Base-by-base conservation (phyloP, 2,329 filamentous ascomycete genomes). In the Trichoderma gracile region DNA sequence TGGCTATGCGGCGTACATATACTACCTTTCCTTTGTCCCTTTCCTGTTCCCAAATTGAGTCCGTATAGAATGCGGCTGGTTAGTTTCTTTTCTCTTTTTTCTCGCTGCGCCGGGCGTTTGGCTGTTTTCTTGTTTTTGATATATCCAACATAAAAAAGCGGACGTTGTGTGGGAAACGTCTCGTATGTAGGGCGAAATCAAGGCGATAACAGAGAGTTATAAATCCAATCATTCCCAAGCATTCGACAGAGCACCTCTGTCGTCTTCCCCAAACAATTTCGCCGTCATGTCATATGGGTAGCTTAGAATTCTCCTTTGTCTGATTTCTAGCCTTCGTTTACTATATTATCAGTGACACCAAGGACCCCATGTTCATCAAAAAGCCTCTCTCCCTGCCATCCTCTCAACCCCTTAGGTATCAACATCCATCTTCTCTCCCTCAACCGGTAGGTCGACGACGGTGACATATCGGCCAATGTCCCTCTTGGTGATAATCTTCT, bases 381-480 rank as follows among this genome's bases (percentile, higher is more conserved):
- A 25, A 5, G 5, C 3, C 25, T 23, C 50, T 49, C 57, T 25
- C 45, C 19, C 25, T 47, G 19, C 21, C 53, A 19, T 19, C 23
- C 21, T 42, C 21, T 38, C 27, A 23, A 19, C 23, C 19, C 10
- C 5, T 17, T 70, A 89, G 73, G 82, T 79, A 75, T 90, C 87
- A 52, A 90, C 81, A 71, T 90, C 87, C 88, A 90, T 90, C 74
- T 80, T 82, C 75, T 90, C 88, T 56, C 85, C 85, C 68, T 89
- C 87, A 63, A 87, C 84, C 63, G 89, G 85, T 72, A 97, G 78
- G 76, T 98, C 93, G 72, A 96, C 89, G 65, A 99, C 90, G 33
- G 90, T 96, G 65, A 98, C 89, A 78, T 95, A 98, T 77, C 96
- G 94, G 77, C 90, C 90, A 73, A 99, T 90, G 73, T 99, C 92